Evolutionary conservation across 2,329 filamentous ascomycete species (phyloP).

Genomic region (Cercospora sp.): DNA sequence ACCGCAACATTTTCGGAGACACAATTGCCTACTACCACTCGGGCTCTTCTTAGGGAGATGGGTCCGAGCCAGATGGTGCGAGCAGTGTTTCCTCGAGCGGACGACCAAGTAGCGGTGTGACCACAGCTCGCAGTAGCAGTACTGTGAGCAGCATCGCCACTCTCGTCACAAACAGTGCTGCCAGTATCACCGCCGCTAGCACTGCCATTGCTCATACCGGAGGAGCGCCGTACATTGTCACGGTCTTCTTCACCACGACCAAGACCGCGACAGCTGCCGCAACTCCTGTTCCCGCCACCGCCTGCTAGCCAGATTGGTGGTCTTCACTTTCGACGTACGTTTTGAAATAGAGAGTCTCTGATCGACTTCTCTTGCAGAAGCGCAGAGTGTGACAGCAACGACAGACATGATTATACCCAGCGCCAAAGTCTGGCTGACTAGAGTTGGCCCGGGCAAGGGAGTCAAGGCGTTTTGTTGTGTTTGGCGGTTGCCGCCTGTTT

Average conservation of each 20-base stretch:
- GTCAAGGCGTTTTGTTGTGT: neutral
- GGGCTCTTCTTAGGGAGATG: constrained; percentile 12
- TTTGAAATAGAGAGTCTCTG: constrained; percentile 14
- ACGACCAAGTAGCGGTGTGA: neutral
- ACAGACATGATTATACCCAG: constrained; percentile 13
- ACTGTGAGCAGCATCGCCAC: neutral
- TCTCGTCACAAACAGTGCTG: neutral
- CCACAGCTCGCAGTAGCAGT: neutral
- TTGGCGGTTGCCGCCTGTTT: neutral
- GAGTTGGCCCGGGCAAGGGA: neutral
- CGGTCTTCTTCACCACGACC: constrained; percentile 1
- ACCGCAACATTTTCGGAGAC: constrained; percentile 52
- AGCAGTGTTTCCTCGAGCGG: neutral
- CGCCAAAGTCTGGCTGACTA: neutral
- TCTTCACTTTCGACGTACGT: constrained; percentile 8
- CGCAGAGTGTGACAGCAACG: constrained; percentile 7
- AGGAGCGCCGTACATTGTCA: neutral
- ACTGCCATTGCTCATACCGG: neutral
- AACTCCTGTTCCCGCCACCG: neutral
- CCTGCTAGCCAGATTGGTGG: constrained; percentile 4
- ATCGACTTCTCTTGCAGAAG: constrained; percentile 2
- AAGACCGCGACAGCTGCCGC: neutral
- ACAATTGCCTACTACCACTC: constrained; percentile 43
- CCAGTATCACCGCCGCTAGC: neutral
- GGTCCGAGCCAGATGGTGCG: constrained; percentile 1